Conservation (phyloP, 345 rosid species). For the Hypericum androsaemum region DNA sequence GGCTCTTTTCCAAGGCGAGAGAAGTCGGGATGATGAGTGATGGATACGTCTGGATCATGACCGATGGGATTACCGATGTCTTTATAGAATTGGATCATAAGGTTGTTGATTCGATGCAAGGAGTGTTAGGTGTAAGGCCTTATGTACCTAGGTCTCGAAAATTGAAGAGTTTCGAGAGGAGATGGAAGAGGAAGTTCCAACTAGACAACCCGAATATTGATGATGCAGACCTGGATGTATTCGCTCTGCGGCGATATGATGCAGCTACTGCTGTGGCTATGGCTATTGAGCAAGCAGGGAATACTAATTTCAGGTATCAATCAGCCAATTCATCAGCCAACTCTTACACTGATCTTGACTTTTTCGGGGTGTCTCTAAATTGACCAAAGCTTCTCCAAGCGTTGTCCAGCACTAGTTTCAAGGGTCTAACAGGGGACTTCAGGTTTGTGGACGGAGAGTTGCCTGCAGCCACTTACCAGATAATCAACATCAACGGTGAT, state of each 20-base stretch:
- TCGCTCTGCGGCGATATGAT: slow-evolving; percentile 34
- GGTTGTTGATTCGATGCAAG: slow-evolving; percentile 27
- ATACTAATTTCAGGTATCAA: neutral
- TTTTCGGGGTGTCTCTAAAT: slow-evolving; percentile 13
- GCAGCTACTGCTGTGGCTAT: slow-evolving; percentile 30
- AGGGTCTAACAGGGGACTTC: slow-evolving; percentile 30
- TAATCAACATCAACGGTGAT: slow-evolving; percentile 30
- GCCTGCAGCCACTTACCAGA: slow-evolving; percentile 19
- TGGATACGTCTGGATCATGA: slow-evolving; percentile 8
- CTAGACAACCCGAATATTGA: slow-evolving; percentile 11
- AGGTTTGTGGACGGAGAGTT: slow-evolving; percentile 25
- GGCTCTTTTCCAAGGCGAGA: neutral
- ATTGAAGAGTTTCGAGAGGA: slow-evolving; percentile 11
- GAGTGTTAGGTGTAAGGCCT: slow-evolving; percentile 29
- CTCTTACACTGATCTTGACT: slow-evolving; percentile 4
- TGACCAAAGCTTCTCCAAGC: slow-evolving; percentile 18
- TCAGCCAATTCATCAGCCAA: slow-evolving; percentile 5
- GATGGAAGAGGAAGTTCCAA: slow-evolving; percentile 24
- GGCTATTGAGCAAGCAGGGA: slow-evolving; percentile 24
- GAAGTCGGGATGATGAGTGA: neutral
- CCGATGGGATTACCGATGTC: slow-evolving; percentile 16
- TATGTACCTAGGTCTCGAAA: slow-evolving; percentile 14
- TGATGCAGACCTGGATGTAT: slow-evolving; percentile 10
- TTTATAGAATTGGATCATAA: neutral
- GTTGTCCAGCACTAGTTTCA: slow-evolving; percentile 16